Evolutionary conservation across 2,329 filamentous ascomycete genomes (phyloP).

Genomic region (Ophiocordyceps australis): DNA sequence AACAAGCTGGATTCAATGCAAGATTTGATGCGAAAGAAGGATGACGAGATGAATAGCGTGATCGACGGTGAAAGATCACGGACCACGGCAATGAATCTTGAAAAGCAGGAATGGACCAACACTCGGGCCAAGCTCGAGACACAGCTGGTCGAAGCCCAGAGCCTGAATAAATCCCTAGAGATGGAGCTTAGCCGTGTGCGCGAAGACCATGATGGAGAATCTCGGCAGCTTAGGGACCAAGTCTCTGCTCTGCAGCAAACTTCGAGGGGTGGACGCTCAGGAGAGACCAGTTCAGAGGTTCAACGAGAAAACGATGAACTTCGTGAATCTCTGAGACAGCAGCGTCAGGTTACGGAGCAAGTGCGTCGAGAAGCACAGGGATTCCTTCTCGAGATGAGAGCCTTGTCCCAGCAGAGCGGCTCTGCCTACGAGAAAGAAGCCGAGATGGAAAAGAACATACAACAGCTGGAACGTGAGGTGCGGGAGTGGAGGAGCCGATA

Average conservation of each 20-base stretch:
- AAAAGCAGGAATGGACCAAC: slow-evolving; percentile 56
- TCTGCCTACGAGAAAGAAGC: slow-evolving; percentile 69
- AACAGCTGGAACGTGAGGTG: slow-evolving; percentile 64
- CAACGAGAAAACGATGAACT: slow-evolving; percentile 53
- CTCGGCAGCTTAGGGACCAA: slow-evolving; percentile 37
- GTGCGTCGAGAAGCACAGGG: slow-evolving; percentile 69
- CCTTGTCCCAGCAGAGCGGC: slow-evolving; percentile 63
- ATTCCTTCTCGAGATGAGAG: slow-evolving; percentile 79
- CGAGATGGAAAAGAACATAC: slow-evolving; percentile 55
- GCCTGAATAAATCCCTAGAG: slow-evolving; percentile 62
- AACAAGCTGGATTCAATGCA: slow-evolving; percentile 59
- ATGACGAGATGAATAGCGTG: slow-evolving; percentile 45
- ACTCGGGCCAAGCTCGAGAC: slow-evolving; percentile 49
- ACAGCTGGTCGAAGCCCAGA: slow-evolving; percentile 57
- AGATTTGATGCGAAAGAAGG: slow-evolving; percentile 47
- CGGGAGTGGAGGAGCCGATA: slow-evolving; percentile 85
- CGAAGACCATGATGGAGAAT: slow-evolving; percentile 45
- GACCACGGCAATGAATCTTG: slow-evolving; percentile 30
- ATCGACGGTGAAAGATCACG: slow-evolving; percentile 40
- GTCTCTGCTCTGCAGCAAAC: slow-evolving; percentile 23
- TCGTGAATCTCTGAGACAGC: slow-evolving; percentile 46
- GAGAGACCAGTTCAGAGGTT: slow-evolving; percentile 30
- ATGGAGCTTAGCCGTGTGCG: slow-evolving; percentile 61
- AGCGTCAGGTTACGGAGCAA: slow-evolving; percentile 71
- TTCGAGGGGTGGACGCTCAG: slow-evolving; percentile 7